These are phyloP conservation scores for Cladorrhinum samala DNA, from an alignment of 495 filamentous ascomycete species.

Conservation along the genomic window DNA sequence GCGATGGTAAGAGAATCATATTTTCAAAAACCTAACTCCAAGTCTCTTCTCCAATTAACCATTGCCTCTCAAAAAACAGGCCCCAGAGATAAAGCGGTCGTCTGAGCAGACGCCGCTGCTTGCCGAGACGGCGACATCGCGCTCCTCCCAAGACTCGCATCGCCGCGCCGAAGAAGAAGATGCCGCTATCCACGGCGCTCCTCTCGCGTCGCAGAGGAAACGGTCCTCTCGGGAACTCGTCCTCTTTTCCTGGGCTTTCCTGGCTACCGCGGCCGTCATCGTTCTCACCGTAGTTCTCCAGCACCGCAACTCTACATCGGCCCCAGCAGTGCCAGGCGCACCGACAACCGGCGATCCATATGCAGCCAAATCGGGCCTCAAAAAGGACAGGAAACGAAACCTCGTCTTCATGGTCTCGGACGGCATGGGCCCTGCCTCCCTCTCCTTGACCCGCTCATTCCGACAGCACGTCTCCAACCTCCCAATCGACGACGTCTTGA, in stretches of 20 bases:
- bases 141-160: slow-evolving; percentile 18
- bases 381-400: slow-evolving; percentile 70
- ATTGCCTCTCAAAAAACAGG: not conserved
- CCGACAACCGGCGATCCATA: slow-evolving; percentile 63
- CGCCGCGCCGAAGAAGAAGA: slow-evolving; percentile 27
- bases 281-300: slow-evolving; percentile 70
- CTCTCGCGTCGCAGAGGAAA: not conserved
- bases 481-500: slow-evolving; percentile 62
- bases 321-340: slow-evolving; percentile 7
- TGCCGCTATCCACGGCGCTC: slow-evolving; percentile 21
- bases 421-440: slow-evolving; percentile 91
- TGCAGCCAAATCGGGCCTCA: slow-evolving; percentile 42
- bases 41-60: too few species aligned
- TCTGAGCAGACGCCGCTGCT: slow-evolving; percentile 31
- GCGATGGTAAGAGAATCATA: slow-evolving; percentile 11
- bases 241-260: slow-evolving; percentile 77
- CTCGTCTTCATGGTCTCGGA: slow-evolving; percentile 98
- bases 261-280: slow-evolving; percentile 76
- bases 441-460: slow-evolving; percentile 78
- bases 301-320: slow-evolving; percentile 43
- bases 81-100: slow-evolving; percentile 20
- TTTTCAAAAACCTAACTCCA: too few species aligned
- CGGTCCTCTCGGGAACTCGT: slow-evolving; percentile 49
- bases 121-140: slow-evolving; percentile 12
- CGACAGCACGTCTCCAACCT: slow-evolving; percentile 62